These are phyloP conservation scores for Austroboletus eburneus DNA, from an alignment of 768 basidiomycete species.

Conservation along the genomic window DNA sequence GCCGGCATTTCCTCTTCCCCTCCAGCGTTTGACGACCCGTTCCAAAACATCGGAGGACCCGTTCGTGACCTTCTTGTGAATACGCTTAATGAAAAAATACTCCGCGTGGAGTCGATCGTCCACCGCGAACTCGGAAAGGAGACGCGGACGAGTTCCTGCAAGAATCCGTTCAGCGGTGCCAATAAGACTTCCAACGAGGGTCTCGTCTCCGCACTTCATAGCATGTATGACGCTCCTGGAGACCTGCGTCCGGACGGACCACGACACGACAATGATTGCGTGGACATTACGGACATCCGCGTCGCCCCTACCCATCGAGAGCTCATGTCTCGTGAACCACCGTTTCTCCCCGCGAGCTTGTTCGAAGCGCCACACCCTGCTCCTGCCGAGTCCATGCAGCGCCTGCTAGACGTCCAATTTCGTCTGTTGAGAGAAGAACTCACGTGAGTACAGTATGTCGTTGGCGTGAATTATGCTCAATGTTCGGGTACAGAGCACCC, in stretches of 20 bases:
- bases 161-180: background rate
- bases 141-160: slow-evolving; percentile 19
- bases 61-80: slow-evolving; percentile 37
- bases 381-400: slow-evolving; percentile 54
- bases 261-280: slow-evolving; percentile 67
- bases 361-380: slow-evolving; percentile 60
- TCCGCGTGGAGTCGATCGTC: slow-evolving; percentile 40
- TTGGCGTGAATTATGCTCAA: background rate
- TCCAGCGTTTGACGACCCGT: slow-evolving; percentile 44
- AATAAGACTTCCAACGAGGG: slow-evolving; percentile 28
- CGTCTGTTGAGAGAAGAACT: slow-evolving; percentile 71
- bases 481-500: slow-evolving; percentile 39
- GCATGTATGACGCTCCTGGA: slow-evolving; percentile 55
- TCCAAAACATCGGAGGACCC: slow-evolving; percentile 24
- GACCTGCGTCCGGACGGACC: slow-evolving; percentile 42
- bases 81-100: slow-evolving; percentile 30
- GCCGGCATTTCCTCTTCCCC: slow-evolving; percentile 34
- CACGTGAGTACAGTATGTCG: slow-evolving; percentile 38
- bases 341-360: slow-evolving; percentile 62
- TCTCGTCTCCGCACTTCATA: slow-evolving; percentile 35
- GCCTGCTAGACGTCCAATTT: slow-evolving; percentile 70
- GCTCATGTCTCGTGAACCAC: slow-evolving; percentile 42
- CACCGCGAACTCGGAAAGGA: slow-evolving; percentile 44
- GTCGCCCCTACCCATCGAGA: slow-evolving; percentile 70
- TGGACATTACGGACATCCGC: slow-evolving; percentile 53